Evolutionary conservation across 2,329 filamentous ascomycete species (phyloP), one percentile per base, ranked within the genome.

Genomic region (Colletotrichum sp.): DNA sequence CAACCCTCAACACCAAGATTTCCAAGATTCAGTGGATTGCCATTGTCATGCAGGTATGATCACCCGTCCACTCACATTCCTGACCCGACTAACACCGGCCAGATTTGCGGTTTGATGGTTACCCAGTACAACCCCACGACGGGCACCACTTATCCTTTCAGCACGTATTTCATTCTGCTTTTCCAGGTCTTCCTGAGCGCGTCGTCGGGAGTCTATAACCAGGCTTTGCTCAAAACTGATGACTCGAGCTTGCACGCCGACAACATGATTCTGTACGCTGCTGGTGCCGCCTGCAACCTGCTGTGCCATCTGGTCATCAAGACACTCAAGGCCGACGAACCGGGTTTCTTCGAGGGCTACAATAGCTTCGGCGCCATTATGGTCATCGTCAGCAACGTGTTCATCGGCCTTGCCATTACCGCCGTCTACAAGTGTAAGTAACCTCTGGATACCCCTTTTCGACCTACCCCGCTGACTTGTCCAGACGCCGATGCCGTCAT

Each of bases 371-470:
- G 76, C 7, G 80, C 81, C 18, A 75, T 79, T 71, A 76, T 83
- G 77, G 79, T 83, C 27, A 78, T 82, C 24, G 65, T 79, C 21
- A 82, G 79, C 73, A 82, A 82, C 59, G 80, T 82, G 57, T 81
- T 81, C 70, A 80, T 82, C 62, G 81, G 81, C 24, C 76, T 82
- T 27, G 81, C 80, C n/a, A 82, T 82, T 38, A 82, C 81, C 18
- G 80, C 79, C 6, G 81, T 82, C 7, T 82, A 82, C 74, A 82
- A 81, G 74, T 82, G 81, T 81, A 64, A 73, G 79, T 76, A 15
- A 5, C 9, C 9, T 13, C 2, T 8, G n/a, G 43, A 5, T n/a
- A 2, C 7, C 11, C 43, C 15, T 43, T 36, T 38, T 38, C 8
- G 54, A 11, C 15, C 27, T 6, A 9, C 11, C n/a, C 6, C 54